A percentile compares a stretch with the other conserved stretches of the same genome.
phyloP scores from a whole-genome alignment of 805 yeast species.

The Schizosaccharomyces cryophilus region DNA sequence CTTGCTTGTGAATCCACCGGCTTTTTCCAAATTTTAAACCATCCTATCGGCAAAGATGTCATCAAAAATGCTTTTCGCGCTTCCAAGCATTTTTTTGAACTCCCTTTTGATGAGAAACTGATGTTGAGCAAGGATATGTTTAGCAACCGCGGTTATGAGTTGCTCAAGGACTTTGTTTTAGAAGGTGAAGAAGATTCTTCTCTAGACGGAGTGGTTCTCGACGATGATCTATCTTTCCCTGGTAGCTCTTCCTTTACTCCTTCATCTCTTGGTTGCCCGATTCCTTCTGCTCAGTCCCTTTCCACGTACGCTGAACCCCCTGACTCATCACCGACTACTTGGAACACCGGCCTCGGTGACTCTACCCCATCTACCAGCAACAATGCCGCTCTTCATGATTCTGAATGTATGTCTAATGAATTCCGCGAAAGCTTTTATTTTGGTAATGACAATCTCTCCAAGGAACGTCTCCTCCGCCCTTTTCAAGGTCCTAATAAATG shows the following conservation, averaged over 20 bases:
- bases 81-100: slow-evolving; percentile 1
- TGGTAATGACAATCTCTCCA: background rate
- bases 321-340: background rate
- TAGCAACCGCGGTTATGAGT: slow-evolving; percentile 2
- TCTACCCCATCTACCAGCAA: background rate
- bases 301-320: background rate
- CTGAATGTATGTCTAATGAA: background rate
- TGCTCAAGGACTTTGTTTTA: background rate
- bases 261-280: background rate
- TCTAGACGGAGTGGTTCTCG: background rate
- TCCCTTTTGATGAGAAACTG: slow-evolving; percentile 1
- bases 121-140: background rate
- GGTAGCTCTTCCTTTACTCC: background rate
- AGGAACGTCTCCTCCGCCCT: background rate
- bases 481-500: background rate
- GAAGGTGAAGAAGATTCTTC: background rate
- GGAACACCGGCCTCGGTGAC: background rate
- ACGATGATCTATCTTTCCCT: background rate
- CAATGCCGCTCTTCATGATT: background rate
- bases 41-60: background rate
- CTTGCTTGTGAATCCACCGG: background rate
- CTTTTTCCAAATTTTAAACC: background rate
- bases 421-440: slow-evolving; percentile 1
- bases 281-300: background rate
- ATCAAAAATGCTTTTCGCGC: background rate